Base-by-base conservation (phyloP, 495 filamentous ascomycete species). In the Immersiella caudata region DNA sequence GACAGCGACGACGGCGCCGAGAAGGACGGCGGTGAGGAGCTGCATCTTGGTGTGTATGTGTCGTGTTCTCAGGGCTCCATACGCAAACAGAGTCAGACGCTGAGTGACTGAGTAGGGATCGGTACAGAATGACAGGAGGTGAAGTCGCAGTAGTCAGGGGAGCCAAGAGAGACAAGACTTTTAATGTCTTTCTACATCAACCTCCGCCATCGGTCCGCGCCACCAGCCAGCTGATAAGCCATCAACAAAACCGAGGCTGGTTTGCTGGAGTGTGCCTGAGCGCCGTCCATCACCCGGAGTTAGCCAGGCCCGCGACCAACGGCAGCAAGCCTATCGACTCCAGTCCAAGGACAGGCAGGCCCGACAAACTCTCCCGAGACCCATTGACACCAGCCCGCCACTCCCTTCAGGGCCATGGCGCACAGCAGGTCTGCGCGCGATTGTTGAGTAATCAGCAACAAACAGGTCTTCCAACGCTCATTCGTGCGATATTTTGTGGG, bases 1-100 rank as follows among this genome's bases (percentile, higher is more conserved):
- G 33, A 60, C 68, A 11, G 75, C 24, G 12, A 77, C 26, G 50
- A 70, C 69, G 26, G 63, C 59, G 67, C 57, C 62, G n/a, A 76
- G 69, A 21, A 72, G 60, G 51, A 65, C 55, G 18, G 71, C 36
- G 11, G 74, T 77, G 55, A 65, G 16, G 16, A 65, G 65, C 24
- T 71, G 65, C 58, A 68, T 67, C 24, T 46, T 12, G 40, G 40
- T 36, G 33, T 36, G 33, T 2, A 46, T 14, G 9, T 46, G 2
- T 2, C 40, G 16, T 18, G 4, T 46, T 46, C 40, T 46, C 40
- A 46, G 11, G 40, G 40, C 40, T 14, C 40, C 40, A 46, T 46
- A 18, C 14, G 40, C 40, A 2, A 46, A 2, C 5, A 14, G 40
- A 46, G 40, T 46, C 40, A 46, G 11, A 14, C 40, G 3, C 29